These are phyloP conservation scores for Aureobasidium musti DNA, from an alignment of 2,329 filamentous ascomycete species.

Conservation along the genomic window DNA sequence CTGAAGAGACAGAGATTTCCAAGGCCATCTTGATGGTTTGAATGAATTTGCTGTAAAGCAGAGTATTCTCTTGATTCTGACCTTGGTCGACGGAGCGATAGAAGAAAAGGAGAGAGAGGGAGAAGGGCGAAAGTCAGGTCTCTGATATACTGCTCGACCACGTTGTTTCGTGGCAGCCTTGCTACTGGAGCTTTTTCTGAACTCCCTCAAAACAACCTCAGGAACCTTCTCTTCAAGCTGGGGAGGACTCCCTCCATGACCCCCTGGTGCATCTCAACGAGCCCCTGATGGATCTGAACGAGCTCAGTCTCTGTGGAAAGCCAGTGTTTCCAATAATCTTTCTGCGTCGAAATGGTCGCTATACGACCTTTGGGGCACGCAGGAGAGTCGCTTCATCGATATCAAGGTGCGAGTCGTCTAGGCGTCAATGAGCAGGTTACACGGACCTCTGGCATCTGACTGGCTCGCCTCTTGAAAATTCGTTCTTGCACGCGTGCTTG, in stretches of 20 bases:
- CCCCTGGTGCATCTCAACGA: not conserved
- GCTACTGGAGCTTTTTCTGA: not conserved
- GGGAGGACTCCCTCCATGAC: not conserved
- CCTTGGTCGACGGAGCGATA: not conserved
- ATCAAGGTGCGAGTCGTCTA: not conserved
- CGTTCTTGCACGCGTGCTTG: constrained; percentile 3
- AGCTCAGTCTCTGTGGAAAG: not conserved
- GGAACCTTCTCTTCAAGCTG: not conserved
- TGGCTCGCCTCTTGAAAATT: no score
- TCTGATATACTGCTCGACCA: not conserved
- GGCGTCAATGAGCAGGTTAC: not conserved
- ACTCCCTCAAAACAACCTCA: not conserved
- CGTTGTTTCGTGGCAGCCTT: not conserved
- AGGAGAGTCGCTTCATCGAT: not conserved
- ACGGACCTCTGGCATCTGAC: not conserved
- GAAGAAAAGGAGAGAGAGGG: not conserved
- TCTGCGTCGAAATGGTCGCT: not conserved
- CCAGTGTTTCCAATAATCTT: not conserved
- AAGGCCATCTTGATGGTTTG: no score
- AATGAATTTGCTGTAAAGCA: not conserved
- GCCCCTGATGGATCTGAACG: not conserved
- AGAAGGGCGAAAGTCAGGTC: not conserved
- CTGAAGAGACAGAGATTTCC: not conserved
- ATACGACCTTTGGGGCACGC: not conserved
- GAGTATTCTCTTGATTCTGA: not conserved